Evolutionary conservation across 371 early-diverging fungal species (phyloP).

Genomic region (Synchytrium microbalum): DNA sequence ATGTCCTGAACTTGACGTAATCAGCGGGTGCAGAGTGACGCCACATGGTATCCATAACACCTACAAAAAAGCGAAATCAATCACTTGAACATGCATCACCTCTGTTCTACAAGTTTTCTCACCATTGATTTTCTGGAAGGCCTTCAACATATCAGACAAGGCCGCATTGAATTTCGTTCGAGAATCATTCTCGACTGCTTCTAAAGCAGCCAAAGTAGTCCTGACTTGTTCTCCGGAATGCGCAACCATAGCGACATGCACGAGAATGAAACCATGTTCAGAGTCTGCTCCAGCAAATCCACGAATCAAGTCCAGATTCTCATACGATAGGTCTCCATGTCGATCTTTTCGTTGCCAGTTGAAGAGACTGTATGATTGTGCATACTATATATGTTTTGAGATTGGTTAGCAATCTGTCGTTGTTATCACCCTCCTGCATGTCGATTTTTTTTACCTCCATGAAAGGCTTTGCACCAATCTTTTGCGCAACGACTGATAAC

Average conservation of each 20-base stretch:
- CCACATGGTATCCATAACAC: too few relatives aligned
- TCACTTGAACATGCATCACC: too few relatives aligned
- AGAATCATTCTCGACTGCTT: constrained; percentile 43
- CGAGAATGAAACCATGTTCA: constrained; percentile 49
- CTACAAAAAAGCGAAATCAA: too few relatives aligned
- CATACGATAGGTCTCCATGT: constrained; percentile 44
- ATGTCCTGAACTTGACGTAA: too few relatives aligned
- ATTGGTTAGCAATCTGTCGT: not conserved
- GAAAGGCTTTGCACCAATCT: too few relatives aligned
- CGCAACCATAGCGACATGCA: constrained; percentile 80
- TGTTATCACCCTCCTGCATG: not conserved
- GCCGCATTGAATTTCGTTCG: constrained; percentile 53
- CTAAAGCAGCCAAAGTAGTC: constrained; percentile 49
- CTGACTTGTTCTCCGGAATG: constrained; percentile 61
- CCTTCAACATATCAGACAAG: constrained; percentile 46
- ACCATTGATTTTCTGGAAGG: constrained; percentile 57
- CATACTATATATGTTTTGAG: constrained; percentile 73
- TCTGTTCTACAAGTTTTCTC: constrained; percentile 75
- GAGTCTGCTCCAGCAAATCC: constrained; percentile 61
- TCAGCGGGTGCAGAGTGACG: too few relatives aligned
- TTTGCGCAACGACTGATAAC: too few relatives aligned
- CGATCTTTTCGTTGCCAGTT: constrained; percentile 68
- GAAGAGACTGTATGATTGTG: constrained; percentile 59
- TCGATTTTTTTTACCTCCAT: too few relatives aligned
- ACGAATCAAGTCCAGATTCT: constrained; percentile 69